These are phyloP conservation scores for Vaccinium myrtillus DNA, from an alignment of 148 eudicot genomes.

Conservation along the genomic window DNA sequence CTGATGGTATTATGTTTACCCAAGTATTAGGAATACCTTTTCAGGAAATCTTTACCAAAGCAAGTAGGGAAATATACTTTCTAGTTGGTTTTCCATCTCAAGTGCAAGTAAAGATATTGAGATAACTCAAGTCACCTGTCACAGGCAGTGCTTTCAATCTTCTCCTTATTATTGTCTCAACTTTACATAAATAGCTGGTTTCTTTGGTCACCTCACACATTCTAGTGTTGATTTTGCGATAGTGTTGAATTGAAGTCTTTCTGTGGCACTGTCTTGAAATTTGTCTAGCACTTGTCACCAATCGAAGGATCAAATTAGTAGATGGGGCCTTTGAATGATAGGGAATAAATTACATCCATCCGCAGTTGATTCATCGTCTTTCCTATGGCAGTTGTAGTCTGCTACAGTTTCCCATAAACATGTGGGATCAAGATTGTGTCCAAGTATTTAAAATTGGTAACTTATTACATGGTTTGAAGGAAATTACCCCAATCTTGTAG, in stretches of 20 bases:
- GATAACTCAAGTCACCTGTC: conserved; percentile 14
- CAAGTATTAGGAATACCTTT: background rate
- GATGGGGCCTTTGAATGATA: conserved; percentile 21
- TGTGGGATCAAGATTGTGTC: conserved; percentile 19
- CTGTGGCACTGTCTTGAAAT: conserved; percentile 19
- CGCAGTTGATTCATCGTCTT: conserved; percentile 20
- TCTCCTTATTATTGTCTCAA: conserved; percentile 8
- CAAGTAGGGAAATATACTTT: background rate
- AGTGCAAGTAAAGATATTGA: background rate
- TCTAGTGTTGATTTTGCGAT: conserved; percentile 20
- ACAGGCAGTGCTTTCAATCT: background rate
- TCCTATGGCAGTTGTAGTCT: conserved; percentile 51
- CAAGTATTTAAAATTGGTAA: background rate
- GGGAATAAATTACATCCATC: background rate
- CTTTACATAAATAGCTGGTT: conserved; percentile 12
- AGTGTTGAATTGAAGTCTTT: conserved; percentile 17
- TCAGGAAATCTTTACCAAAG: background rate
- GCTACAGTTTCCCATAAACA: conserved; percentile 32
- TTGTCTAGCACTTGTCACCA: conserved; percentile 25
- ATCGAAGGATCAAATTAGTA: conserved; percentile 25
- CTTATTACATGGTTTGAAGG: background rate
- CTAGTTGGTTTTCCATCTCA: conserved; percentile 3
- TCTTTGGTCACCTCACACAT: conserved; percentile 23
- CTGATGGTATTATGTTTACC: background rate
- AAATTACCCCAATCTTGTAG: conserved; percentile 1